Percentiles rank a stretch among this genome's conserved stretches.
Conservation (phyloP, 352 stramenopile species). For the Phytophthora brassicae region DNA sequence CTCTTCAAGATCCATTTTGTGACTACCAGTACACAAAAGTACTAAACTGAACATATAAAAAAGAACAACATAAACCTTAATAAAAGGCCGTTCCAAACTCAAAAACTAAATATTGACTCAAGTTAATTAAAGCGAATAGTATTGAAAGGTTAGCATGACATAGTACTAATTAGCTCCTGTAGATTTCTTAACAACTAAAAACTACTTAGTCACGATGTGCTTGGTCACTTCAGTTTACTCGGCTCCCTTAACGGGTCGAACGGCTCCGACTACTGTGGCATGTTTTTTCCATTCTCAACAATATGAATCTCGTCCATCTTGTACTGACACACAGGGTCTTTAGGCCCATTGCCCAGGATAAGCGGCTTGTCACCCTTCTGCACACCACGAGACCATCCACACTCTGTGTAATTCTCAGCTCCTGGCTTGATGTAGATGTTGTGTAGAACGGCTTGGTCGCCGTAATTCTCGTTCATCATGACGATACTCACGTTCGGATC, state of each 20-base stretch:
- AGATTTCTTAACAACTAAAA: too few species aligned
- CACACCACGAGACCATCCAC: constrained; percentile 6
- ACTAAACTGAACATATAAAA: too few species aligned
- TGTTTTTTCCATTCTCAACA: background rate
- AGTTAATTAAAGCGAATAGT: constrained; percentile 3
- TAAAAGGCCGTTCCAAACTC: too few species aligned
- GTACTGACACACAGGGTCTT: constrained; percentile 33
- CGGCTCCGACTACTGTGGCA: constrained; percentile 10
- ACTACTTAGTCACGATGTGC: background rate
- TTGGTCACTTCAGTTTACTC: background rate
- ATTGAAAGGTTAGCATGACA: constrained; percentile 11
- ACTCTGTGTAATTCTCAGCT: constrained; percentile 21
- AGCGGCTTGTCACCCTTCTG: constrained; percentile 21
- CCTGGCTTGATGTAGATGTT: constrained; percentile 38
- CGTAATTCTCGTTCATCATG: constrained; percentile 48
- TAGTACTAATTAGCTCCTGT: background rate
- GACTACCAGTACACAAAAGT: too few species aligned
- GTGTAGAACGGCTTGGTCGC: constrained; percentile 35
- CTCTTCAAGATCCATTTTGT: constrained; percentile 10
- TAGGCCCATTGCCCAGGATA: constrained; percentile 35
- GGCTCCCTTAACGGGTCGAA: constrained; percentile 3
- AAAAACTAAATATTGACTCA: constrained; percentile 5
- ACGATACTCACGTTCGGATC: constrained; percentile 46
- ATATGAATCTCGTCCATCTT: constrained; percentile 26
- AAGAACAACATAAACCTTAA: too few species aligned